A percentile compares a stretch with the other conserved stretches of the same genome.
These are phyloP conservation scores for Tricholoma hemisulphureum DNA, from an alignment of 768 basidiomycete species.

Conservation along the genomic window DNA sequence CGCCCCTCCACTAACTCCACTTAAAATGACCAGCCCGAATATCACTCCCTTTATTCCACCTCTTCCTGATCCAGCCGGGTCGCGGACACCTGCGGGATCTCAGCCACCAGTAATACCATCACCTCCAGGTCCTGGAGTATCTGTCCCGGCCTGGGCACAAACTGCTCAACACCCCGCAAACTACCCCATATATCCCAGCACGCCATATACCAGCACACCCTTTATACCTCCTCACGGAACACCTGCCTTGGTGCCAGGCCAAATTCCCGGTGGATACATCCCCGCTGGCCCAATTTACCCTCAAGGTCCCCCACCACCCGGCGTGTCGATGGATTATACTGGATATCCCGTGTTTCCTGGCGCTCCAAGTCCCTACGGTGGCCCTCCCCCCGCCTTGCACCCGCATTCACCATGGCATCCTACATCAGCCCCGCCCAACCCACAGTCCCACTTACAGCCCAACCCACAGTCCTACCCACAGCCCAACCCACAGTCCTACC, in stretches of 20 bases:
- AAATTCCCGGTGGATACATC: slow-evolving; percentile 3
- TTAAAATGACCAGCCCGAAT: slow-evolving; percentile 18
- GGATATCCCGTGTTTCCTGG: slow-evolving; percentile 19
- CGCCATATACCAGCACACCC: slow-evolving; percentile 37
- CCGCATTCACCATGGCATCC: slow-evolving; percentile 1
- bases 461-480: not conserved
- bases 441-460: not conserved
- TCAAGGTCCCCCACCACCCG: slow-evolving; percentile 1
- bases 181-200: slow-evolving; percentile 39
- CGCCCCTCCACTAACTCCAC: slow-evolving; percentile 2
- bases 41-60: slow-evolving; percentile 36
- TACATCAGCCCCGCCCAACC: not conserved
- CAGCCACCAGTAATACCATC: slow-evolving; percentile 37
- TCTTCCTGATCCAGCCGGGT: slow-evolving; percentile 32
- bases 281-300: slow-evolving; percentile 13
- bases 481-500: not conserved
- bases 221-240: slow-evolving; percentile 33
- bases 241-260: slow-evolving; percentile 14
- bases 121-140: slow-evolving; percentile 16
- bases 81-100: slow-evolving; percentile 21
- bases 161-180: slow-evolving; percentile 31
- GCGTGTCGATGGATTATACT: slow-evolving; percentile 21
- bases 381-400: not conserved
- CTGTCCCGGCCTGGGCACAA: slow-evolving; percentile 31
- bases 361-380: not conserved